Evolutionary conservation across 106 monocot species (phyloP), one percentile per base, ranked within the genome.

Genomic region (Apostasia ramifera): DNA sequence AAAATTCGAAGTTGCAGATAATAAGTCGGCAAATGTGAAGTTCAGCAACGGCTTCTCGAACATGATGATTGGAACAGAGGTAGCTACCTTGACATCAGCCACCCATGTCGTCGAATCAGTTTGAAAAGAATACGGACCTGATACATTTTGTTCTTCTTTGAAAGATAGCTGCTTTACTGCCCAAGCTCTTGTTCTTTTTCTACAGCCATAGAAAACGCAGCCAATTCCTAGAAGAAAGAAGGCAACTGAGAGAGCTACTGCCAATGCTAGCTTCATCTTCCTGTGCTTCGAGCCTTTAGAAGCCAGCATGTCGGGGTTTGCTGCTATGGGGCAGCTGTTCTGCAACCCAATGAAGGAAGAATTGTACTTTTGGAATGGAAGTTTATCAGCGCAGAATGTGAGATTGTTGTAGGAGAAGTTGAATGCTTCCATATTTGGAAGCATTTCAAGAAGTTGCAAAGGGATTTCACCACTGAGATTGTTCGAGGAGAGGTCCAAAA

Each of bases 331-430:
- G 76, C 94, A 94, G 61, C 87, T 70, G 65, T 71, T 79, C 4
- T 77, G 71, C 1, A 80, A 81, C 6, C 83, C 88, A 8, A 78
- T 73, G 65, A 94, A 94, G 40, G 86, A 76, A 1, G 90, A 74
- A 0, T 56, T 66, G 41, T 79, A 69, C 9, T 47, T 69, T 71
- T 77, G 48, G 2, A 44, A 84, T 38, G 80, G 83, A 45, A 74
- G 69, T 7, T 73, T 62, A n/a, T 75, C 58, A 12, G 73, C 77
- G 58, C 94, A 94, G 45, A 87, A 66, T 3, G 87, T 85, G 51
- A 94, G 83, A 58, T 91, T 88, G 79, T 94, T 94, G 81, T 83
- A 74, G 15, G 94, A 91, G 69, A 94, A 88, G 62, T 94, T 82
- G 83, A 91, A 85, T 9, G 14, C 75, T 55, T 69, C 55, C 80